Evolutionary conservation across 306 rosid genomes (phyloP), one percentile per base, ranked within the genome.

Genomic region (Geum urbanum): DNA sequence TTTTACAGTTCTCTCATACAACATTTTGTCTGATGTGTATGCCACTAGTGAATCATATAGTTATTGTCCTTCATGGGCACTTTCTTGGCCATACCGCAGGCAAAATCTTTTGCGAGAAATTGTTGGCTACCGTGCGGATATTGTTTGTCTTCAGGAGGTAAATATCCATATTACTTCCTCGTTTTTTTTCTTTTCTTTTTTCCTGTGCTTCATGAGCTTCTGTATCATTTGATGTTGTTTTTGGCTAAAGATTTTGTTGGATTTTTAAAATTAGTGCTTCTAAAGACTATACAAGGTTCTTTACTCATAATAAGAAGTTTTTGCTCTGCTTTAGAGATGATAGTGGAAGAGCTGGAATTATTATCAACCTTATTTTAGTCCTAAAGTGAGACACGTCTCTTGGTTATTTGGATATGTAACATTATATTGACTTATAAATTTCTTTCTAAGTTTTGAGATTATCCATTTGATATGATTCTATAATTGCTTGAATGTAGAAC

Each of bases 71-170:
- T 81, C 97, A 54, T 95, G 97, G 97, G 99, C 99, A 50, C 97
- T 95, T 70, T 91, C 97, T 41, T 95, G 99, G 99, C 91, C 97
- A 40, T 95, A 95, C 78, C 99, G 99, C 73, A 84, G 95, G 78
- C 99, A 95, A 84, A 95, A 91, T 87, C 77, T 95, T 75, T 82
- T 95, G 24, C 82, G 97, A 48, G 99, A 95, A 86, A 95, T 95
- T 66, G 95, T 95, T 74, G 96, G 92, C 64, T 95, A 95, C 66
- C 89, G 87, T 41, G 91, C 99, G 8, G 99, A 95, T 81, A 89
- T 95, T 74, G 87, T 95, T 72, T 95, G 99, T 80, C 99, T 95
- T 65, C 99, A 95, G 83, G 99, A 95, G 99, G 99, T 95, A 89
- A 59, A 20, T 56, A 27, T 67, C 48, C 72, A 14, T 41, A 73